phyloP scores from a whole-genome alignment of 2,329 filamentous ascomycete species.

The Delphinella strobiligena region DNA sequence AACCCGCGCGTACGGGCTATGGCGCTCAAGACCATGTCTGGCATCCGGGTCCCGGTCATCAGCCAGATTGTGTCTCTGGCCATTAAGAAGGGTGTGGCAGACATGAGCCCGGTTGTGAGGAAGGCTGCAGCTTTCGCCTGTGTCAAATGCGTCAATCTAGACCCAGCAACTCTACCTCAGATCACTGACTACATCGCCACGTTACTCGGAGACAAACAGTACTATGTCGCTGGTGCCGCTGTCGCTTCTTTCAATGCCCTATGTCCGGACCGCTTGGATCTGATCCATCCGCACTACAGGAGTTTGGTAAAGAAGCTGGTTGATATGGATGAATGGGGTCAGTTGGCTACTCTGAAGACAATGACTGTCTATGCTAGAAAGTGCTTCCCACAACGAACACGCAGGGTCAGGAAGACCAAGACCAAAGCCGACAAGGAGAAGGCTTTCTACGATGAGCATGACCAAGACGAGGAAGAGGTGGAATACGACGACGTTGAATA shows the following conservation, averaged over 20 bases:
- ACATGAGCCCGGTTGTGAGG: slow-evolving; percentile 90
- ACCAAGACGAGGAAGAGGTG: slow-evolving; percentile 33
- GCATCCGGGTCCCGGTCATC: slow-evolving; percentile 93
- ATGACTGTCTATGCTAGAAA: slow-evolving; percentile 75
- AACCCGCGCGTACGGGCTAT: slow-evolving; percentile 86
- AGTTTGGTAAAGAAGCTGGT: slow-evolving; percentile 77
- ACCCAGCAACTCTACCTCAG: slow-evolving; percentile 74
- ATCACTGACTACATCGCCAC: slow-evolving; percentile 68
- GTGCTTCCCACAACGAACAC: slow-evolving; percentile 67
- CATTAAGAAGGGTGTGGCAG: slow-evolving; percentile 83
- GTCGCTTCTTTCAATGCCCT: slow-evolving; percentile 81
- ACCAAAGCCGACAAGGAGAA: slow-evolving; percentile 28
- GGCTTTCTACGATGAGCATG: slow-evolving; percentile 70
- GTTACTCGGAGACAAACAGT: slow-evolving; percentile 80
- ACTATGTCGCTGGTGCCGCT: slow-evolving; percentile 90
- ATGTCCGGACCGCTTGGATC: slow-evolving; percentile 74
- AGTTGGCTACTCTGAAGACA: slow-evolving; percentile 69
- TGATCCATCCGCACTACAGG: slow-evolving; percentile 85
- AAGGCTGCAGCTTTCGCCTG: slow-evolving; percentile 89
- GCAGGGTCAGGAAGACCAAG: slow-evolving; percentile 41
- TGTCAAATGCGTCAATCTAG: slow-evolving; percentile 87
- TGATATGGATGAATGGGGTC: slow-evolving; percentile 99
- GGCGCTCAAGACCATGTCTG: slow-evolving; percentile 91
- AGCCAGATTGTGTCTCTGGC: slow-evolving; percentile 93
- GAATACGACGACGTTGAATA: slow-evolving; percentile 45